Conservation (phyloP, 176 grass and related monocot species). For the Eragrostis curvula region DNA sequence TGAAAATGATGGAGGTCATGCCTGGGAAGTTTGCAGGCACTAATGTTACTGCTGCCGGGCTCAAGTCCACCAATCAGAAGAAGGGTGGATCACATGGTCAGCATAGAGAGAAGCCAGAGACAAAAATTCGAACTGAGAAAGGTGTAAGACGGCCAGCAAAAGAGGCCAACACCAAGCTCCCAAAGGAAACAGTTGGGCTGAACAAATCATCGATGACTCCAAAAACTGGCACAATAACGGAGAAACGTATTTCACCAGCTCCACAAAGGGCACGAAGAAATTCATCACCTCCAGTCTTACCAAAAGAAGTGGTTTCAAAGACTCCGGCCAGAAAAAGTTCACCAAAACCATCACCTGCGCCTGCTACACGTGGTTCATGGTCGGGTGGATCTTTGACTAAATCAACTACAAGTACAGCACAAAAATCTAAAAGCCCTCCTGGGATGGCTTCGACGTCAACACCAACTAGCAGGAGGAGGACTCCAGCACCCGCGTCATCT, state of each 20-base stretch:
- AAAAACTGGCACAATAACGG: slow-evolving; percentile 52
- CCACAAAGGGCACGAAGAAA: slow-evolving; percentile 74
- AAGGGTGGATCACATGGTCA: slow-evolving; percentile 55
- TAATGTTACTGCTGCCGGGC: slow-evolving; percentile 44
- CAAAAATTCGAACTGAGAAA: slow-evolving; percentile 69
- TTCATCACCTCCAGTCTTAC: slow-evolving; percentile 79
- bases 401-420: slow-evolving; percentile 54
- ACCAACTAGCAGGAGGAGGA: slow-evolving; percentile 67
- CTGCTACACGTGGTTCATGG: slow-evolving; percentile 72
- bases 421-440: slow-evolving; percentile 65
- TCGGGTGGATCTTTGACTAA: slow-evolving; percentile 77
- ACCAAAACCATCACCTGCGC: slow-evolving; percentile 71
- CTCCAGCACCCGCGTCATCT: slow-evolving; percentile 36
- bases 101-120: slow-evolving; percentile 74
- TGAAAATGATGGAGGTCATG: slow-evolving; percentile 95
- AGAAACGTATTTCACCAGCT: slow-evolving; percentile 72
- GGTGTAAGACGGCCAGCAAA: slow-evolving; percentile 55
- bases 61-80: slow-evolving; percentile 59
- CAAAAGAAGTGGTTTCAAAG: slow-evolving; percentile 76
- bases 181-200: slow-evolving; percentile 58
- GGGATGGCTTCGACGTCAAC: slow-evolving; percentile 47
- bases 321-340: slow-evolving; percentile 62
- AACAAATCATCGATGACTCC: slow-evolving; percentile 50
- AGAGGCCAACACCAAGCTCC: slow-evolving; percentile 50
- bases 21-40: slow-evolving; percentile 66